These are phyloP conservation scores for Inga leiocalycina DNA, from an alignment of 306 rosid species.

Conservation along the genomic window DNA sequence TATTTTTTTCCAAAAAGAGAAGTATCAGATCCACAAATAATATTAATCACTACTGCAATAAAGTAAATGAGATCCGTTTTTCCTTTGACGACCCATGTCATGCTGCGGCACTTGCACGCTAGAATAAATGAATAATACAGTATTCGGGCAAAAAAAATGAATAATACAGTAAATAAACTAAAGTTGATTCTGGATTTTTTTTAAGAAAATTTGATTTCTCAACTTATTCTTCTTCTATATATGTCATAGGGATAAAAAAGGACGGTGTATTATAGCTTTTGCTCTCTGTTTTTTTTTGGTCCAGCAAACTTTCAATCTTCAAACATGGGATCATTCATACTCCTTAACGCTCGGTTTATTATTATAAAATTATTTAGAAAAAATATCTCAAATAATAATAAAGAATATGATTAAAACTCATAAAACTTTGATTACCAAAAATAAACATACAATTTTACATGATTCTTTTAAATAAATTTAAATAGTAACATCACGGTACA, in stretches of 20 bases:
- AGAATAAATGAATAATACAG: neutral
- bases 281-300: neutral
- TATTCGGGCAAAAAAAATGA: too few species aligned
- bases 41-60: too few species aligned
- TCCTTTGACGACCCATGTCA: neutral
- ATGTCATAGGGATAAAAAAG: neutral
- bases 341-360: neutral
- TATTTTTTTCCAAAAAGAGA: too few species aligned
- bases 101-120: neutral
- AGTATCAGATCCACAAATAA: too few species aligned
- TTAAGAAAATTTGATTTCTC: too few species aligned
- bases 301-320: neutral
- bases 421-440: neutral
- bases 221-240: neutral
- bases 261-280: neutral
- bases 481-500: neutral
- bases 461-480: neutral
- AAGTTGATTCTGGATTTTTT: neutral
- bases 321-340: neutral
- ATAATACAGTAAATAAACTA: neutral
- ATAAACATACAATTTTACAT: neutral
- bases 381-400: neutral
- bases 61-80: neutral
- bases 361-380: neutral
- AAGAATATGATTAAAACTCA: neutral